Conservation (phyloP, 192 early-diverging fungal genomes). For the Mortierella claussenii region DNA sequence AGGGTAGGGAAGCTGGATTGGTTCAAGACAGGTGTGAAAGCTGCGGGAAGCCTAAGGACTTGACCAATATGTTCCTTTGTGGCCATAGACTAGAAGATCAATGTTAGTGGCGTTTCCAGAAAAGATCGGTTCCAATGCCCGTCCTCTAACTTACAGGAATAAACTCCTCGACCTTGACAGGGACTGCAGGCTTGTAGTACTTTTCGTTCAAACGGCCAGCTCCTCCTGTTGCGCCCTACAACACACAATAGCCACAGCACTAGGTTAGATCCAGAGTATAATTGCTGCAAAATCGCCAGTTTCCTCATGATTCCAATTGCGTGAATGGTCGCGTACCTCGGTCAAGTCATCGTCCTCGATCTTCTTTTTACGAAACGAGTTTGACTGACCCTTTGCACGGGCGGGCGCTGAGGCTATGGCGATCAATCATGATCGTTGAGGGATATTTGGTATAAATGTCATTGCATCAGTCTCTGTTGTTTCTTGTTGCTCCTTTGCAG, state of each 20-base stretch:
- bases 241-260: background rate
- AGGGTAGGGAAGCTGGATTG: slow-evolving; percentile 44
- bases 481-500: background rate
- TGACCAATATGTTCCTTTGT: slow-evolving; percentile 47
- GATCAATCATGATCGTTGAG: too few relatives aligned
- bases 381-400: slow-evolving; percentile 34
- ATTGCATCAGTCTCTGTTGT: background rate
- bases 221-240: slow-evolving; percentile 42
- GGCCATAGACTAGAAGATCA: slow-evolving; percentile 42
- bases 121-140: background rate
- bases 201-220: slow-evolving; percentile 49
- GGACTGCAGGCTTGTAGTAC: slow-evolving; percentile 38
- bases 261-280: background rate
- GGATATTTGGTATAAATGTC: too few relatives aligned
- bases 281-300: background rate
- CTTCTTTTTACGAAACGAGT: slow-evolving; percentile 48
- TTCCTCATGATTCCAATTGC: background rate
- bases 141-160: slow-evolving; percentile 32
- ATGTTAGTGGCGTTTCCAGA: background rate
- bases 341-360: slow-evolving; percentile 19
- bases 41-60: slow-evolving; percentile 36
- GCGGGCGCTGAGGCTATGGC: background rate
- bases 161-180: slow-evolving; percentile 50
- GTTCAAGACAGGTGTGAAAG: slow-evolving; percentile 28
- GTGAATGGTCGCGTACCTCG: slow-evolving; percentile 16